Evolutionary conservation across 352 stramenopile species (phyloP).

Genomic region (Phytophthora brassicae): DNA sequence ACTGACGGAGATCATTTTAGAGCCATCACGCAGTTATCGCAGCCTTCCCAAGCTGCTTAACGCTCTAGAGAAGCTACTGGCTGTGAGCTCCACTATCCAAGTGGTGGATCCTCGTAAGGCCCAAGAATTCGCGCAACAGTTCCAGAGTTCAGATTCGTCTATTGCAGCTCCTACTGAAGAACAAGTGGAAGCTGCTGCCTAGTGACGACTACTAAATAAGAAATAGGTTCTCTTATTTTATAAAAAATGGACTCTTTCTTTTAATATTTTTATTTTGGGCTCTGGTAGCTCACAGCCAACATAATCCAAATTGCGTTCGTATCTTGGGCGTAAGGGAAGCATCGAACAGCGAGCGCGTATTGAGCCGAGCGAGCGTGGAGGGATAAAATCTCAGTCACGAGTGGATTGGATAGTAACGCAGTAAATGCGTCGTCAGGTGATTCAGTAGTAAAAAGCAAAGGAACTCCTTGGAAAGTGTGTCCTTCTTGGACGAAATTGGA

Average conservation of each 20-base stretch:
- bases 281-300: conserved; percentile 74
- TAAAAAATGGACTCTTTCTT: background rate
- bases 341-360: conserved; percentile 73
- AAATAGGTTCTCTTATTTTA: conserved; percentile 2
- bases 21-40: conserved; percentile 72
- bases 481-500: conserved; percentile 75
- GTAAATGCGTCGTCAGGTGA: conserved; percentile 38
- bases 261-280: conserved; percentile 10
- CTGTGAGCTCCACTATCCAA: conserved; percentile 68
- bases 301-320: conserved; percentile 79
- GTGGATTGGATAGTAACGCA: conserved; percentile 43
- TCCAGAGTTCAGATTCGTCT: conserved; percentile 33
- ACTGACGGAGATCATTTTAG: conserved; percentile 74
- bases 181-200: too few relatives aligned
- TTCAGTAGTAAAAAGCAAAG: conserved; percentile 53
- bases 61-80: conserved; percentile 78
- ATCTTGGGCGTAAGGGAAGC: conserved; percentile 81
- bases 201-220: too few relatives aligned
- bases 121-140: conserved; percentile 29
- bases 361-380: conserved; percentile 58
- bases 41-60: conserved; percentile 81
- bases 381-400: conserved; percentile 61
- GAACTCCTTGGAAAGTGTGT: conserved; percentile 88
- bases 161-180: conserved; percentile 28
- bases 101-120: conserved; percentile 56